These are phyloP conservation scores for Trichoderma koningii DNA, from an alignment of 2,329 filamentous ascomycete species.

Conservation along the genomic window DNA sequence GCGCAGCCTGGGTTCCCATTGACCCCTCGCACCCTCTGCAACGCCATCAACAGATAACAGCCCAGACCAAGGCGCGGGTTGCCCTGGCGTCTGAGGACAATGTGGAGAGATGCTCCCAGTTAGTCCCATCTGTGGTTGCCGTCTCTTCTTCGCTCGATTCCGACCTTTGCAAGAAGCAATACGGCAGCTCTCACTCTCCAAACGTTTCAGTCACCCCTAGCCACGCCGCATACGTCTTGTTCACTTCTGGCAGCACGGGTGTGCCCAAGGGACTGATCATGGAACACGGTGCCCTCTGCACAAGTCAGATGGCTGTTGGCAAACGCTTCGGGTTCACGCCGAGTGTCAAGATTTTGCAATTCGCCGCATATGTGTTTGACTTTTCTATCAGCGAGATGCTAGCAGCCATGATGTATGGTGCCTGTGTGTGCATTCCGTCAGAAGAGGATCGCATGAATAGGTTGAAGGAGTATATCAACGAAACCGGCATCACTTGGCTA, in stretches of 20 bases:
- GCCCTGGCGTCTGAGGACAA: not conserved
- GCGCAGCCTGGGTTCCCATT: slow-evolving; percentile 5
- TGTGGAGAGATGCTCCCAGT: not conserved
- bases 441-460: not conserved
- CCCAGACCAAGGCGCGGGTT: slow-evolving; percentile 1
- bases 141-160: not conserved
- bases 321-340: not conserved
- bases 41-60: slow-evolving; percentile 11
- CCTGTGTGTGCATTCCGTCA: not conserved
- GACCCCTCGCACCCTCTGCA: slow-evolving; percentile 14
- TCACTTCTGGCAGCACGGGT: slow-evolving; percentile 2
- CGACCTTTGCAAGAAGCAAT: not conserved
- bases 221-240: not conserved
- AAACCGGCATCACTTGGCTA: not conserved
- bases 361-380: not conserved
- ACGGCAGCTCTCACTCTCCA: not conserved
- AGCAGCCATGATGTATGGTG: not conserved
- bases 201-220: not conserved
- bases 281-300: not conserved
- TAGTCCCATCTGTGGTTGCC: not conserved
- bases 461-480: not conserved
- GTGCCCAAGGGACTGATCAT: not conserved
- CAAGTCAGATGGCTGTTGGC: not conserved
- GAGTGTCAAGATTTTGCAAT: not conserved
- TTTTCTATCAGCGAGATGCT: not conserved